phyloP scores from a whole-genome alignment of 2,329 filamentous ascomycete species.

The Ilyonectria destructans region DNA sequence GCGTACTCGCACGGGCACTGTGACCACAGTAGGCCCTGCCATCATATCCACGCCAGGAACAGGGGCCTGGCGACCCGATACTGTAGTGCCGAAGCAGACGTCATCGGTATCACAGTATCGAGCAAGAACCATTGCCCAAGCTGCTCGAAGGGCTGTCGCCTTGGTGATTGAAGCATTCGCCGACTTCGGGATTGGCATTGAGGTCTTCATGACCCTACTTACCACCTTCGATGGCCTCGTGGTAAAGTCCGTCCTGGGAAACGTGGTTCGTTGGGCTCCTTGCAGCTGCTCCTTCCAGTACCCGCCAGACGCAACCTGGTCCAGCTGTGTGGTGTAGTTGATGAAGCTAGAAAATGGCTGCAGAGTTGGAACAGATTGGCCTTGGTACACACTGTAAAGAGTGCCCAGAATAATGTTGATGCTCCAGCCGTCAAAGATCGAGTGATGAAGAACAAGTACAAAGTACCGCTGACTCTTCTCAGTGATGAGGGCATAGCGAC shows the following conservation, averaged over 20 bases:
- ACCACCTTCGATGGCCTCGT: background rate
- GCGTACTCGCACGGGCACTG: conserved; percentile 41
- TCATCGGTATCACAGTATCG: conserved; percentile 13
- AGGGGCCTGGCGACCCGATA: conserved; percentile 19
- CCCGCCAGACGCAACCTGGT: background rate
- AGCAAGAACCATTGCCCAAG: conserved; percentile 23
- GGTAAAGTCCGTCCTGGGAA: background rate
- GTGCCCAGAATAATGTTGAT: conserved; percentile 4
- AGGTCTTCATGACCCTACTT: background rate
- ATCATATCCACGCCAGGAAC: conserved; percentile 18
- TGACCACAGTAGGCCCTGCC: conserved; percentile 53
- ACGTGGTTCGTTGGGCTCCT: conserved; percentile 8
- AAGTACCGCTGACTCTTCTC: background rate
- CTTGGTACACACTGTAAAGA: conserved; percentile 15
- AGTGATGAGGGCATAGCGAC: background rate
- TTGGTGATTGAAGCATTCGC: conserved; percentile 9
- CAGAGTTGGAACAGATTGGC: background rate
- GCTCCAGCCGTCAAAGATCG: conserved; percentile 22
- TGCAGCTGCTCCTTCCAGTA: conserved; percentile 16
- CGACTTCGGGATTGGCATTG: conserved; percentile 6
- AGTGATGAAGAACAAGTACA: conserved; percentile 13
- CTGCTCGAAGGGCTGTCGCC: conserved; percentile 14
- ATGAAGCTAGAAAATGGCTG: conserved; percentile 18
- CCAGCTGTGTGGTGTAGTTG: conserved; percentile 16
- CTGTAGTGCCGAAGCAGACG: conserved; percentile 17